A percentile compares a stretch with the other conserved stretches of the same genome.
These are phyloP conservation scores for Boletales sp. DNA, from an alignment of 768 basidiomycete genomes.

Conservation along the genomic window DNA sequence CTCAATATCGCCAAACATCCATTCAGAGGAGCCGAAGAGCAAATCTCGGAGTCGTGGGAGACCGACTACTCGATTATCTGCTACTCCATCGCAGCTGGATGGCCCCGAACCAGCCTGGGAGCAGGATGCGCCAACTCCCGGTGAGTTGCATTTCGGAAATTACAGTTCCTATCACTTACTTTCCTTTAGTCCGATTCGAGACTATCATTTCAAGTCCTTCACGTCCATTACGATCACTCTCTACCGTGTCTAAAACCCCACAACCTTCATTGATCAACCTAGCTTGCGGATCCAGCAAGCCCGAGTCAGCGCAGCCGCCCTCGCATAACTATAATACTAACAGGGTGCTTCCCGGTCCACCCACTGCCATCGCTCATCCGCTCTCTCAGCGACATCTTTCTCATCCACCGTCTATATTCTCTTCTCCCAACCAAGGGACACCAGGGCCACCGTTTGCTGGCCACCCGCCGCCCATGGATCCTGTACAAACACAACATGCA, in stretches of 20 bases:
- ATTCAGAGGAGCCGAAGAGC: slow-evolving; percentile 5
- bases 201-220: slow-evolving; percentile 8
- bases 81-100: slow-evolving; percentile 2
- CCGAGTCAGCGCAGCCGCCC: slow-evolving; percentile 3
- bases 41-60: slow-evolving; percentile 5
- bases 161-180: slow-evolving; percentile 5
- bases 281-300: slow-evolving; percentile 7
- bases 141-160: slow-evolving; percentile 7
- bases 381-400: slow-evolving; percentile 16
- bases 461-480: slow-evolving; percentile 30
- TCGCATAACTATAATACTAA: neutral
- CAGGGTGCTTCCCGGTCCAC: slow-evolving; percentile 10
- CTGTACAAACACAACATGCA: slow-evolving; percentile 32
- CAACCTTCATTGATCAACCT: slow-evolving; percentile 1
- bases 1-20: slow-evolving; percentile 2
- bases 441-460: slow-evolving; percentile 20
- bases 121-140: slow-evolving; percentile 5
- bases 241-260: slow-evolving; percentile 8
- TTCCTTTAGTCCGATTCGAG: slow-evolving; percentile 8
- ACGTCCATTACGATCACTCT: slow-evolving; percentile 2
- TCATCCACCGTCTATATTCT: slow-evolving; percentile 13
- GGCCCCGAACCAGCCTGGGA: neutral
- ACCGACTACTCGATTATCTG: slow-evolving; percentile 4
- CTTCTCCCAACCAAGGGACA: slow-evolving; percentile 13
- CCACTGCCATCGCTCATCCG: slow-evolving; percentile 20